These are phyloP conservation scores for Melastoma candidum DNA, from an alignment of 441 rosid genomes.

Conservation along the genomic window DNA sequence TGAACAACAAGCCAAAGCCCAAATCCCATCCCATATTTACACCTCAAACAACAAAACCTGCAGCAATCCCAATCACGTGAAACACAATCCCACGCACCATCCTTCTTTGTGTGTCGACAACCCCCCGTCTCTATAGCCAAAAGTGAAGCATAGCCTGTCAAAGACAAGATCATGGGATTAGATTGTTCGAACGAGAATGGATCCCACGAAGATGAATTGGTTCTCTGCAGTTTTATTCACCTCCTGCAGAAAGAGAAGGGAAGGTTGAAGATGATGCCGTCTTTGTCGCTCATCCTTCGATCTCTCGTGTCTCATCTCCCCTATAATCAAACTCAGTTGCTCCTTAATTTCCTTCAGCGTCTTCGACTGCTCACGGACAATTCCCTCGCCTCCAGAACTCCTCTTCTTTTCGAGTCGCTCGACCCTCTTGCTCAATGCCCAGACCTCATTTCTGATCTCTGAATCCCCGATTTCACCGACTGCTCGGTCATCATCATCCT, in stretches of 20 bases:
- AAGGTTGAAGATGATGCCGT: conserved; percentile 14
- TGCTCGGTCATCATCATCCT: conserved; percentile 3
- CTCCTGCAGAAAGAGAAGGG: conserved; percentile 32
- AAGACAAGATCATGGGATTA: conserved; percentile 7
- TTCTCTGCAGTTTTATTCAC: conserved; percentile 14
- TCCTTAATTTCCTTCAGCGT: conserved; percentile 55
- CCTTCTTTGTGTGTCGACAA: too few relatives aligned
- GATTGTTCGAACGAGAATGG: conserved; percentile 6
- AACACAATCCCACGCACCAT: too few relatives aligned
- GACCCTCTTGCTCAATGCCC: conserved; percentile 36
- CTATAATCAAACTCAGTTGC: conserved; percentile 52
- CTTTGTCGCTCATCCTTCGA: conserved; percentile 25
- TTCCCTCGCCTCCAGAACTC: conserved; percentile 24
- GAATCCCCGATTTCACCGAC: conserved; percentile 5
- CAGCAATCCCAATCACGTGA: too few relatives aligned
- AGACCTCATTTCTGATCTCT: conserved; percentile 28
- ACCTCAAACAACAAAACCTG: too few relatives aligned
- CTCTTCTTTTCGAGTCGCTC: conserved; percentile 48
- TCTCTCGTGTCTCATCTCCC: conserved; percentile 42
- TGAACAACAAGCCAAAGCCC: too few relatives aligned
- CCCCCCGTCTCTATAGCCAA: conserved; percentile 34
- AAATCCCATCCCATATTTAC: too few relatives aligned
- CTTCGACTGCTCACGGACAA: conserved; percentile 25
- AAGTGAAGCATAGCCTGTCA: conserved; percentile 78
- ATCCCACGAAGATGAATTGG: conserved; percentile 4